These are phyloP conservation scores for Aspergillus udagawae DNA, from an alignment of 2,329 filamentous ascomycete genomes.

Conservation along the genomic window DNA sequence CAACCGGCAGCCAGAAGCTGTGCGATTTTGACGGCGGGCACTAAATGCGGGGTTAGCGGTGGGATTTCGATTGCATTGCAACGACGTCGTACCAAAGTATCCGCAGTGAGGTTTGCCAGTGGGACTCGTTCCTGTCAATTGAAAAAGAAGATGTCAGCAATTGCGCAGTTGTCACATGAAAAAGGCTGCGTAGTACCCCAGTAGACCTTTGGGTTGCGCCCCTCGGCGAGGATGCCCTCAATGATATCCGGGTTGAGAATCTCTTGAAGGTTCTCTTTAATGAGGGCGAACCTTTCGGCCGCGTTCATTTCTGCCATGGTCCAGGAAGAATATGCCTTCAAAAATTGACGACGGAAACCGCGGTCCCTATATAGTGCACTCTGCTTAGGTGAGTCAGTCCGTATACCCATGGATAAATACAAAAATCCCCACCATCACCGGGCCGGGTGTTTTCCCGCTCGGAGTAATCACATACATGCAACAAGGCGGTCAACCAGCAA, in stretches of 20 bases:
- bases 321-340: neutral
- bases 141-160: conserved; percentile 4
- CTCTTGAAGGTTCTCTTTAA: conserved; percentile 76
- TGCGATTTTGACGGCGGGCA: conserved; percentile 83
- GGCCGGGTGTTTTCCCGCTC: neutral
- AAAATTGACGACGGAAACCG: neutral
- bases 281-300: conserved; percentile 61
- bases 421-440: neutral
- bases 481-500: neutral
- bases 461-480: neutral
- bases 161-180: conserved; percentile 20
- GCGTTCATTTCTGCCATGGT: neutral
- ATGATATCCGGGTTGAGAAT: conserved; percentile 65
- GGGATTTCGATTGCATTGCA: neutral
- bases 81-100: conserved; percentile 55
- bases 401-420: neutral
- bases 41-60: conserved; percentile 27
- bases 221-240: conserved; percentile 26
- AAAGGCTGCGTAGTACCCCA: conserved; percentile 24
- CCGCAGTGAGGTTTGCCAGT: conserved; percentile 86
- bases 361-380: neutral
- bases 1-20: conserved; percentile 82
- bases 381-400: neutral
- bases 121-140: conserved; percentile 59
- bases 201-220: conserved; percentile 28